These are phyloP conservation scores for Hypoxylon fuscum DNA, from an alignment of 495 filamentous ascomycete species.

Conservation along the genomic window DNA sequence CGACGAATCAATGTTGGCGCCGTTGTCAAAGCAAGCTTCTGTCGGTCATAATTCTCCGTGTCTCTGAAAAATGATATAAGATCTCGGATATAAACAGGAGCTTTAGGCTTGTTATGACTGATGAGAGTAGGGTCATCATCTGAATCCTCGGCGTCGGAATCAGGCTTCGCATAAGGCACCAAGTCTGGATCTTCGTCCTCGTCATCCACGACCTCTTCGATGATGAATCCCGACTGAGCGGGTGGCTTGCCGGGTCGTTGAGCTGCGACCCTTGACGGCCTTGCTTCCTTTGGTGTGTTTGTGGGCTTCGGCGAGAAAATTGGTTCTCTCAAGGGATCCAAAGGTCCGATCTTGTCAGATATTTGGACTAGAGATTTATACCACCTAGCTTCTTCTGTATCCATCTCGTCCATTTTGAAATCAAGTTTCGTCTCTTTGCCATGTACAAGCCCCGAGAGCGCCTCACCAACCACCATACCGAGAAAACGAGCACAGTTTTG, in stretches of 20 bases:
- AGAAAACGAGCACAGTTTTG: conserved; percentile 80
- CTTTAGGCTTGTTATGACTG: conserved; percentile 79
- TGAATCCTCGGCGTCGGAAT: conserved; percentile 89
- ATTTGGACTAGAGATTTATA: conserved; percentile 73
- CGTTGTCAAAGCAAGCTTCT: conserved; percentile 79
- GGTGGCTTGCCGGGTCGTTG: conserved; percentile 35
- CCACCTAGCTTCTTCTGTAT: conserved; percentile 76
- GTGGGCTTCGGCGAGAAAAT: conserved; percentile 19
- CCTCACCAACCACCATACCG: conserved; percentile 88
- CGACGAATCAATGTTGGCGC: conserved; percentile 84
- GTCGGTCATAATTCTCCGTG: conserved; percentile 82
- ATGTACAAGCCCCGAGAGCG: conserved; percentile 83
- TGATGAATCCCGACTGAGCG: conserved; percentile 58
- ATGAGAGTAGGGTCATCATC: conserved; percentile 92
- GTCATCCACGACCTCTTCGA: conserved; percentile 73
- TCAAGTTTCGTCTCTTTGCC: conserved; percentile 74
- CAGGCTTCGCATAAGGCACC: conserved; percentile 85
- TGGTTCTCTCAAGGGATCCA: conserved; percentile 50
- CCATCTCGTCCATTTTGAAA: conserved; percentile 85
- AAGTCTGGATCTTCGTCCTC: conserved; percentile 76
- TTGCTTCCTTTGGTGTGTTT: conserved; percentile 26
- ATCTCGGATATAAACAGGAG: conserved; percentile 93
- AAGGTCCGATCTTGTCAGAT: conserved; percentile 69
- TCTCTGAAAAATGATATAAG: conserved; percentile 81
- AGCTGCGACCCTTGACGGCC: conserved; percentile 32